Percentiles rank a stretch among this genome's conserved stretches.
Conservation (phyloP, 441 rosid species). For the Populus hybrid region DNA sequence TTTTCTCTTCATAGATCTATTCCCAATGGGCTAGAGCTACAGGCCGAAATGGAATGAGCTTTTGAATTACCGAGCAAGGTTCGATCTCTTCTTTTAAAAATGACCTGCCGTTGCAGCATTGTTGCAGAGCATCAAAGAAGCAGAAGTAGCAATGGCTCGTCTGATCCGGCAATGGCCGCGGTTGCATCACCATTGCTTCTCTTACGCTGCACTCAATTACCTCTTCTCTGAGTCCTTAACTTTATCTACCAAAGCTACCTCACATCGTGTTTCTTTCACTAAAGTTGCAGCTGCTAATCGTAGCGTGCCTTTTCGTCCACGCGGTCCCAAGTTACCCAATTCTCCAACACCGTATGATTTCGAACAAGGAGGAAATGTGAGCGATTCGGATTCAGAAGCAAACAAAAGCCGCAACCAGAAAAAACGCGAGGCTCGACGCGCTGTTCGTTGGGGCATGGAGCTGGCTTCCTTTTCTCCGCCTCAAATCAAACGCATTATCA, state of each 20-base stretch:
- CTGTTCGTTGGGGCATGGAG: slow-evolving; percentile 79
- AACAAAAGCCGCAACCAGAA: slow-evolving; percentile 70
- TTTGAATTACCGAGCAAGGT: neutral
- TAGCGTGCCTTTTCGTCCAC: slow-evolving; percentile 23
- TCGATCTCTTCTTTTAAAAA: neutral
- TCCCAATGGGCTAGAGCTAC: neutral
- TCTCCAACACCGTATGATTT: slow-evolving; percentile 26
- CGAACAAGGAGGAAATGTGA: slow-evolving; percentile 29
- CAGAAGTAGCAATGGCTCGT: slow-evolving; percentile 35
- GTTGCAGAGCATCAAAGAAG: neutral
- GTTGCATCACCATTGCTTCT: slow-evolving; percentile 24
- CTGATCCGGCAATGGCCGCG: slow-evolving; percentile 58
- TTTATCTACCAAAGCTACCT: slow-evolving; percentile 16
- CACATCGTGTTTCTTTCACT: slow-evolving; percentile 21
- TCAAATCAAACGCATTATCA: slow-evolving; percentile 63
- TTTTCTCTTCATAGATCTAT: neutral
- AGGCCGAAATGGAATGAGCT: neutral
- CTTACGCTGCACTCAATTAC: slow-evolving; percentile 15
- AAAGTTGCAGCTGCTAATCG: slow-evolving; percentile 29
- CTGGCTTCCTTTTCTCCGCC: slow-evolving; percentile 62
- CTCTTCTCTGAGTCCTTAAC: slow-evolving; percentile 18
- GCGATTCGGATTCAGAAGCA: slow-evolving; percentile 45
- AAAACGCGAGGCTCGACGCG: slow-evolving; percentile 85
- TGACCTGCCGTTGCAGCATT: neutral
- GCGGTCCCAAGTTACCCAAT: slow-evolving; percentile 29